Evolutionary conservation across 352 stramenopile genomes (phyloP), one percentile per base, ranked within the genome.

Genomic region (Phytopythium delawarense): DNA sequence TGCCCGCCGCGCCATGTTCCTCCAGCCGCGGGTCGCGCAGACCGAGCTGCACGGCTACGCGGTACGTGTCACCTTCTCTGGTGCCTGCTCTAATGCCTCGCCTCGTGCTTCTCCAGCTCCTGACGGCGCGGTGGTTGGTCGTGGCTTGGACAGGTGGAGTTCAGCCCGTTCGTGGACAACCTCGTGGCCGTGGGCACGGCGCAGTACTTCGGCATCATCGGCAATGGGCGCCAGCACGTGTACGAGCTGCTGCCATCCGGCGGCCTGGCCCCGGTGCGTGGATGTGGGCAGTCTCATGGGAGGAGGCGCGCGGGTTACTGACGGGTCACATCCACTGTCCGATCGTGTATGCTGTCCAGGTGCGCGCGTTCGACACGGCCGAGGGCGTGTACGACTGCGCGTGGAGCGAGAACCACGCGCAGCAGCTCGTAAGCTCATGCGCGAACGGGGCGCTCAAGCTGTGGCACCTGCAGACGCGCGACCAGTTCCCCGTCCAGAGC

Each of bases 171-270:
- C 61, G 67, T 90, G 46, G 90, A 96, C 62, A 90, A 90, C 48
- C 74, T 89, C 21, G 40, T 97, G 28, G 87, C 90, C 7, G 85
- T 97, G 8, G 89, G 87, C 49, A 96, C 87, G 2, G 75, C 89
- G 28, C 91, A 97, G 71, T 97, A 97, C 75, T 97, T 96, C 72
- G 91, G 91, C 1, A 96, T 97, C 62, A 84, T 97, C 37, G 91
- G 91, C 54, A 97, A 97, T 74, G 91, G 91, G 0, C 75, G 85
- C 5, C 85, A 97, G 63, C 74, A 91, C 58, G 81, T 97, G 37
- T 81, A 90, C 48, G 87, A 96, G 57, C 70, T 94, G 71, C 50
- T 87, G 32, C 83, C 89, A 32, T 70, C 64, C 8, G 87, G 87
- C 40, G 71, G 79, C 34, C 74, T 94, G 37, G 65, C 76, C 15